These are phyloP conservation scores for Agrocybe pediades DNA, from an alignment of 768 basidiomycete genomes.

Conservation along the genomic window DNA sequence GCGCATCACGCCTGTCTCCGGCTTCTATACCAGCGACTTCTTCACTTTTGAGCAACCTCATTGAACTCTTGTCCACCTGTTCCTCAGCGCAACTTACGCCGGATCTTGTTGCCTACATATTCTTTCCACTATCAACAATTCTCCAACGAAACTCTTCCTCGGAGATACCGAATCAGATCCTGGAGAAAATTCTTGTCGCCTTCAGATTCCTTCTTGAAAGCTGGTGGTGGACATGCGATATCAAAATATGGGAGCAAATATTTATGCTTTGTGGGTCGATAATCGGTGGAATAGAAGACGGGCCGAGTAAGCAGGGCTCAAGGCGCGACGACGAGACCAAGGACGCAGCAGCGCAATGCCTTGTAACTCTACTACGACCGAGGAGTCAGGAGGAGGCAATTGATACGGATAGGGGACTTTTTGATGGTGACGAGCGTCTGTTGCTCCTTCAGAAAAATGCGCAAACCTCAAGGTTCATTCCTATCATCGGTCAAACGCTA, in stretches of 20 bases:
- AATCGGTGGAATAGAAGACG: constrained; percentile 64
- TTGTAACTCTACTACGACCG: constrained; percentile 62
- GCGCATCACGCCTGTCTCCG: constrained; percentile 63
- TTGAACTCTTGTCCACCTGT: constrained; percentile 45
- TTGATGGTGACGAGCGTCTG: constrained; percentile 29
- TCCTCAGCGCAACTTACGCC: constrained; percentile 46
- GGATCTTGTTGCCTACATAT: constrained; percentile 77
- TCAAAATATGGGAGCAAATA: constrained; percentile 79
- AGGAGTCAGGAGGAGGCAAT: constrained; percentile 42
- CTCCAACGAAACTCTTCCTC: constrained; percentile 73
- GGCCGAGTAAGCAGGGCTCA: constrained; percentile 56
- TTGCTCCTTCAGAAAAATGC: constrained; percentile 44
- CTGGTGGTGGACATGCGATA: constrained; percentile 88
- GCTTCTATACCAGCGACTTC: constrained; percentile 47
- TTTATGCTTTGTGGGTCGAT: constrained; percentile 75
- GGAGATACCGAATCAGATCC: constrained; percentile 74
- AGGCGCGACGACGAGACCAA: constrained; percentile 82
- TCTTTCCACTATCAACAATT: constrained; percentile 86
- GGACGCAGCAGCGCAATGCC: constrained; percentile 68
- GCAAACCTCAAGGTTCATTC: constrained; percentile 54
- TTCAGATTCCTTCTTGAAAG: constrained; percentile 60
- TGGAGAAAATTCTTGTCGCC: constrained; percentile 70
- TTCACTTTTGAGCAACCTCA: constrained; percentile 56
- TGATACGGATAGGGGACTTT: constrained; percentile 19
- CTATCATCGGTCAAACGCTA: constrained; percentile 83